Evolutionary conservation across 2,329 filamentous ascomycete genomes (phyloP).

Genomic region (Venturia nashicola): DNA sequence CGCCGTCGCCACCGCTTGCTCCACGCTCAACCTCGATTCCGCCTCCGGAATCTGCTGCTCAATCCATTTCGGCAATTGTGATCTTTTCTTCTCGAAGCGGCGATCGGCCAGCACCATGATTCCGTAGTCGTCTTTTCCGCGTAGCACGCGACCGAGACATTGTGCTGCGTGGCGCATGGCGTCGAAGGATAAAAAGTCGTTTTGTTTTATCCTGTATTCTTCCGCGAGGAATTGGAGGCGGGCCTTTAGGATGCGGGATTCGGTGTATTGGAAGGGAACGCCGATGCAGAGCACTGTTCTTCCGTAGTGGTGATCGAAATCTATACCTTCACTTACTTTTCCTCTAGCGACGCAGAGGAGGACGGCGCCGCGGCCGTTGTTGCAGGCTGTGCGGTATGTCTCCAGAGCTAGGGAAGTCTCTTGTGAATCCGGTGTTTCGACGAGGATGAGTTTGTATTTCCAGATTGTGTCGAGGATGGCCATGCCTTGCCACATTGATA

Average conservation of each 20-base stretch:
- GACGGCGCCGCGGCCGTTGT: slow-evolving; percentile 88
- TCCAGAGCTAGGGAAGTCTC: slow-evolving; percentile 92
- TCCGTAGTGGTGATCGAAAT: slow-evolving; percentile 98
- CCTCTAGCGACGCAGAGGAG: slow-evolving; percentile 90
- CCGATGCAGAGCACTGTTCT: slow-evolving; percentile 93
- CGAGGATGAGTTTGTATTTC: slow-evolving; percentile 97
- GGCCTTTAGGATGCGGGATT: slow-evolving; percentile 92
- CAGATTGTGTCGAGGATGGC: slow-evolving; percentile 93
- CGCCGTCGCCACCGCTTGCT: slow-evolving; percentile 83
- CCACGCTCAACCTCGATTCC: slow-evolving; percentile 82
- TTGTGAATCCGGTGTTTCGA: slow-evolving; percentile 94
- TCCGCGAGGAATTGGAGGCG: slow-evolving; percentile 92
- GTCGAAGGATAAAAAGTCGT: slow-evolving; percentile 96
- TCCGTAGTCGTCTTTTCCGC: slow-evolving; percentile 98
- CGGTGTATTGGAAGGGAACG: slow-evolving; percentile 97
- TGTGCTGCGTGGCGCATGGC: slow-evolving; percentile 99
- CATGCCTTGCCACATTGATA: slow-evolving; percentile 99
- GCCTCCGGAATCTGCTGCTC: slow-evolving; percentile 73
- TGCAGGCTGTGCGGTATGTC: slow-evolving; percentile 94
- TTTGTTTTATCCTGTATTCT: slow-evolving; percentile 91
- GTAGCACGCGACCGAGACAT: slow-evolving; percentile 83
- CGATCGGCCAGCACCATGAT: slow-evolving; percentile 97
- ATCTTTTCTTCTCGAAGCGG: slow-evolving; percentile 82
- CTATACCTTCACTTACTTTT: slow-evolving; percentile 95
- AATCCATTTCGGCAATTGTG: slow-evolving; percentile 94